Percentiles rank a stretch among this genome's conserved stretches.
phyloP scores from a whole-genome alignment of 345 rosid species.

The Psidium guajava region DNA sequence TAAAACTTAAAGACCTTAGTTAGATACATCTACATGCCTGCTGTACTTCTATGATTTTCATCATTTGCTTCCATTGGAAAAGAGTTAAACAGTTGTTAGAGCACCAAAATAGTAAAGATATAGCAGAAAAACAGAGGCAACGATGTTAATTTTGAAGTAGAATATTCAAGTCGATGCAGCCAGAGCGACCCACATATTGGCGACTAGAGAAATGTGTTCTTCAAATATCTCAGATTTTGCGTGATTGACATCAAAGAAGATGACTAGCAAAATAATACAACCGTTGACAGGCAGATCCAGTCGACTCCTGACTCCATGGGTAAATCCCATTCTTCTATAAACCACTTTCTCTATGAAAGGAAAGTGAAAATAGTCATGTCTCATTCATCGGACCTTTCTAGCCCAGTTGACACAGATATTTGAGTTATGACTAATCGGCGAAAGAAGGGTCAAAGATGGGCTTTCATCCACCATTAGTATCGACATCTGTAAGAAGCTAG shows the following conservation, averaged over 20 bases:
- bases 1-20: background rate
- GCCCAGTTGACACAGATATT: background rate
- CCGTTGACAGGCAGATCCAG: background rate
- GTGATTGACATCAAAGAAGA: background rate
- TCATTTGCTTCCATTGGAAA: background rate
- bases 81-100: background rate
- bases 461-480: background rate
- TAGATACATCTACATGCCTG: background rate
- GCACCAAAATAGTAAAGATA: background rate
- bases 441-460: background rate
- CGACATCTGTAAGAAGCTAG: background rate
- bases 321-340: background rate
- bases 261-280: background rate
- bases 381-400: background rate
- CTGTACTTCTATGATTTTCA: background rate
- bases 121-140: background rate
- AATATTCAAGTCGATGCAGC: background rate
- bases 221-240: background rate
- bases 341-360: background rate
- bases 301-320: background rate
- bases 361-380: background rate
- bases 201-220: background rate
- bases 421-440: background rate
- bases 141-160: background rate
- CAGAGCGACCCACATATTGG: background rate